Evolutionary conservation across 768 basidiomycete genomes (phyloP), one percentile per base, ranked within the genome.

Genomic region (Macrocybe gigantea): DNA sequence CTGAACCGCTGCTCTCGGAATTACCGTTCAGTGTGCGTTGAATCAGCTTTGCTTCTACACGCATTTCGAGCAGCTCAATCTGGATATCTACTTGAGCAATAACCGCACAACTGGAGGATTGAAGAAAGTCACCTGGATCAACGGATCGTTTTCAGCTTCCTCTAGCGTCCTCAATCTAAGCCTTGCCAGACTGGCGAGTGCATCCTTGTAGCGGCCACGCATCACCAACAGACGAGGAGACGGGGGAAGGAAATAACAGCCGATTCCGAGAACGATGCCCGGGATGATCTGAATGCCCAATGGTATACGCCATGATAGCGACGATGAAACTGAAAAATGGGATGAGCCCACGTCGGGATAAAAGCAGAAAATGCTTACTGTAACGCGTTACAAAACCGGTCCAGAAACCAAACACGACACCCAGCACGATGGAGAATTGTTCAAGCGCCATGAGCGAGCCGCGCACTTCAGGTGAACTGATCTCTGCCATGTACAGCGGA

Each of bases 331-430:
- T 86, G 48, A 5, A 35, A 30, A 10, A 10, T 3, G 33, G 31
- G 7, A 40, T 33, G 48, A n/a, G 9, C 37, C 15, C 35, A 13
- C 38, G 13, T 13, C 1, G 14, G 30, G 14, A 7, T 37, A 6
- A 44, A 14, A 33, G 22, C 14, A 30, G 11, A 43, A 14, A 45
- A 36, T 7, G 33, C 41, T 15, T 56, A 86, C 85, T 57, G 14
- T 74, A 62, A 10, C 88, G 79, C 0, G 88, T 91, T 38, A 78
- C 57, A 57, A 85, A 92, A 0, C 88, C 89, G 4, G 78, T 75
- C 88, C 89, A 91, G 56, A 91, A 92, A 2, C 88, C 88, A 10
- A 87, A 65, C 0, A 92, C 87, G 5, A 89, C 88, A 2, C 88
- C 89, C 0, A 85, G 65, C 10, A 91, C 88, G 43, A 92, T 92